phyloP scores from a whole-genome alignment of 768 basidiomycete genomes.

The Hericium rajendrae region DNA sequence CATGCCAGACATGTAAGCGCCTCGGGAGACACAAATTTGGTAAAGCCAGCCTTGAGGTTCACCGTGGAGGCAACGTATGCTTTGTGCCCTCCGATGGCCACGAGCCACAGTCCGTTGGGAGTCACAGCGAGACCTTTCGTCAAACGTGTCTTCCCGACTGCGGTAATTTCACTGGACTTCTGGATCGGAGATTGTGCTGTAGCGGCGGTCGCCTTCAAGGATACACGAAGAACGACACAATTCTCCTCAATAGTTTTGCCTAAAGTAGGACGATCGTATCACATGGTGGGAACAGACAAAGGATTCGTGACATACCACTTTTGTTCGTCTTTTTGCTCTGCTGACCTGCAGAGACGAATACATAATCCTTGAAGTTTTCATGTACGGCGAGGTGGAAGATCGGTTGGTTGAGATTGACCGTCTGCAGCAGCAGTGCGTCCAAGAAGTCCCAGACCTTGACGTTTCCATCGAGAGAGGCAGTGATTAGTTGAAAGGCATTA shows the following conservation, averaged over 20 bases:
- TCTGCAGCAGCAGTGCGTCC: slow-evolving; percentile 70
- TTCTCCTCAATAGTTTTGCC: slow-evolving; percentile 23
- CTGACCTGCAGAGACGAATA: slow-evolving; percentile 62
- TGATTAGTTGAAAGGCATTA: slow-evolving; percentile 85
- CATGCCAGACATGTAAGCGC: slow-evolving; percentile 75
- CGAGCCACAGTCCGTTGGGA: slow-evolving; percentile 67
- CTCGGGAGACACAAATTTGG: slow-evolving; percentile 77
- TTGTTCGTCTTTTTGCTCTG: slow-evolving; percentile 34
- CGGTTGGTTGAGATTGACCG: slow-evolving; percentile 58
- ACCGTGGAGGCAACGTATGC: slow-evolving; percentile 62
- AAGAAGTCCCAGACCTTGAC: slow-evolving; percentile 91
- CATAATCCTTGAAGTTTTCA: slow-evolving; percentile 50
- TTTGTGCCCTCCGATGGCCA: slow-evolving; percentile 66
- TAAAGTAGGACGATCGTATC: background rate
- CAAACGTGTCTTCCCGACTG: slow-evolving; percentile 53
- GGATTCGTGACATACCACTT: slow-evolving; percentile 16
- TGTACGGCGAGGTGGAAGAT: slow-evolving; percentile 68
- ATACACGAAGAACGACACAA: slow-evolving; percentile 52
- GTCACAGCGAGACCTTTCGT: slow-evolving; percentile 64
- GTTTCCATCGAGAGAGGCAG: slow-evolving; percentile 74
- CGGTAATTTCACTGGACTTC: slow-evolving; percentile 39
- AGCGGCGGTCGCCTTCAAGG: slow-evolving; percentile 38
- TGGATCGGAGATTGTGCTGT: slow-evolving; percentile 31
- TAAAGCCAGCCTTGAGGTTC: slow-evolving; percentile 55
- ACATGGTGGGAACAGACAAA: background rate